Evolutionary conservation across 106 monocot genomes (phyloP).

Genomic region (Dactylorhiza incarnata): DNA sequence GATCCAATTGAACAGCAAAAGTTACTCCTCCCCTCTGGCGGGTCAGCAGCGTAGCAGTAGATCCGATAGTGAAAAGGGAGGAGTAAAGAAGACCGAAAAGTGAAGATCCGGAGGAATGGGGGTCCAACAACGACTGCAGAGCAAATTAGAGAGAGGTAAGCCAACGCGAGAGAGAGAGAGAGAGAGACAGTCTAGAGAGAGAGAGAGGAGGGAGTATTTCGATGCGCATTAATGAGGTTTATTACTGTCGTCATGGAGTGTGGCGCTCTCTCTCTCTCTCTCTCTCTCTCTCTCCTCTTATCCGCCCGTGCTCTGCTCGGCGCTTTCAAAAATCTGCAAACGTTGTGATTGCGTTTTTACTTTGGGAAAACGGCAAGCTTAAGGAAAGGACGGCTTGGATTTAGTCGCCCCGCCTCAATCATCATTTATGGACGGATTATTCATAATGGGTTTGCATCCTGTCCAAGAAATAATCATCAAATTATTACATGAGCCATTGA

Average conservation of each 20-base stretch:
- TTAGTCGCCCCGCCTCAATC: neutral
- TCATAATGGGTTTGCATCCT: too few species aligned
- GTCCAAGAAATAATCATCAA: too few species aligned
- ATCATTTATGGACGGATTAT: neutral
- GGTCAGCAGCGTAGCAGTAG: neutral
- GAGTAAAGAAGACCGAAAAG: neutral
- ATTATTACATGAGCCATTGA: too few species aligned
- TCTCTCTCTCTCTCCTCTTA: neutral
- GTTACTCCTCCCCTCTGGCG: neutral
- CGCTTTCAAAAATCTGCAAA: neutral
- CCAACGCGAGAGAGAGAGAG: neutral
- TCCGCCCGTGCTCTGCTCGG: neutral
- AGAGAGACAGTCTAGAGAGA: neutral
- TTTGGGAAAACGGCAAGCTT: neutral
- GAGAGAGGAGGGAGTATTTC: neutral
- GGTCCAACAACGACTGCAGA: neutral
- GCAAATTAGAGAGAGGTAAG: neutral
- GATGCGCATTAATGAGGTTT: conserved; percentile 10
- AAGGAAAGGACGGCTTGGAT: neutral
- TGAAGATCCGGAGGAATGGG: conserved; percentile 1
- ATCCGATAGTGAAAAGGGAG: neutral
- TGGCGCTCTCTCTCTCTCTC: neutral
- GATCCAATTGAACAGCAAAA: neutral
- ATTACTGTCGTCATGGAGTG: neutral
- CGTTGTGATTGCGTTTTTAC: neutral